A percentile compares a stretch with the other conserved stretches of the same genome.
Evolutionary conservation across 2,329 filamentous ascomycete species (phyloP).

Genomic region (Nothophaeocryptopus gaeumannii): DNA sequence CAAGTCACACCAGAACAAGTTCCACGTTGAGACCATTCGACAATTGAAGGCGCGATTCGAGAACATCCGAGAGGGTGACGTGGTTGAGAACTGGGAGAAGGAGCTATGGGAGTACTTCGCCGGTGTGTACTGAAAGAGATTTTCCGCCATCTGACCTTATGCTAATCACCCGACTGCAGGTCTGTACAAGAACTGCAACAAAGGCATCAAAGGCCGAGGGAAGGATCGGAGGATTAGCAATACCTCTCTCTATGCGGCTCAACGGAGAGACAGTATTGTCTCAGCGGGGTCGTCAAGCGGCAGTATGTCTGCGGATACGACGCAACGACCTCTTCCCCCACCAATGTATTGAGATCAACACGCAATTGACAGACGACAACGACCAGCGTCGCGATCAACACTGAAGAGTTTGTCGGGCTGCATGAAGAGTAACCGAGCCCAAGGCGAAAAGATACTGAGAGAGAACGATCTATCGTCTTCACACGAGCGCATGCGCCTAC

Average conservation of each 20-base stretch:
- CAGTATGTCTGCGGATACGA: not conserved
- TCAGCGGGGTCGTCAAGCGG: constrained; percentile 11
- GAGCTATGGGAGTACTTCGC: constrained; percentile 83
- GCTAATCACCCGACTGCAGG: constrained; percentile 30
- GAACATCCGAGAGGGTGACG: constrained; percentile 57
- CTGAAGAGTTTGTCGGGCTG: no score
- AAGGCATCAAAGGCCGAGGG: constrained; percentile 93
- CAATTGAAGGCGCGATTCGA: constrained; percentile 70
- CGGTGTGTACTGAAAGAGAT: no score
- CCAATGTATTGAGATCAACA: no score
- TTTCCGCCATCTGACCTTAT: no score
- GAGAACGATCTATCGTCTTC: no score
- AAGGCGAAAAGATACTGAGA: no score
- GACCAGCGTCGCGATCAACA: no score
- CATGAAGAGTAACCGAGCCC: no score
- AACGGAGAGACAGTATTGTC: constrained; percentile 23
- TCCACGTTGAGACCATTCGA: constrained; percentile 73
- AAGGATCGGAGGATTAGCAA: constrained; percentile 69
- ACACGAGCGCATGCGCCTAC: no score
- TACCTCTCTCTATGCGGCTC: constrained; percentile 4
- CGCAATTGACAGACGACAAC: no score
- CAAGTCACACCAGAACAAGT: constrained; percentile 95
- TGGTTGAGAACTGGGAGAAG: constrained; percentile 66
- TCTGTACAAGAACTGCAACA: constrained; percentile 97
- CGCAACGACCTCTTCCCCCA: not conserved